Base-by-base conservation (phyloP, 225 moss, liverwort and hornwort genomes). In the Polytrichum commune region DNA sequence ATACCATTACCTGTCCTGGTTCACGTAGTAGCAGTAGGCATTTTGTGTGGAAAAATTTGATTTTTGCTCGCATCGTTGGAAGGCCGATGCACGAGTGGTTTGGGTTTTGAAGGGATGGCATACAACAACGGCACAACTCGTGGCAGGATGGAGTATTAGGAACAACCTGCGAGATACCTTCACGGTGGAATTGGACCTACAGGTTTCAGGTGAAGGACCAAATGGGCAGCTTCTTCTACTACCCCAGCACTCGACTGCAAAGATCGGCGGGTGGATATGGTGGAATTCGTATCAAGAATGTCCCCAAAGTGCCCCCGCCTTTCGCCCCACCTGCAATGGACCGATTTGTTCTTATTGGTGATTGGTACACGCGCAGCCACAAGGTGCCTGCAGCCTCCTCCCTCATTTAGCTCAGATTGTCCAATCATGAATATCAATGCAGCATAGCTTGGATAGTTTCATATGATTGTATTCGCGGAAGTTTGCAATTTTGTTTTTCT, bases 111-210 rank as follows among this genome's bases (percentile, higher is more conserved):
- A 89, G 88, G 82, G 72, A 6, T 19, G 88, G 88, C 1, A 32
- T 89, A 26, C 85, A 86, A 29, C 88, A 85, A 26, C 80, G 83
- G 27, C 84, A 89, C 56, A 85, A 89, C 61, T 76, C 85, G 27
- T 89, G 88, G 88, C 85, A 89, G 78, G 88, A 89, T 56, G 88
- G 88, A 19, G 85, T 83, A 1, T 9, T 74, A 2, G 88, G 88
- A 32, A 89, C 88, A 0, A 89, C 81, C 19, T 89, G 88, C 0
- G 82, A 86, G 75, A 89, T 89, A 22, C 83, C 79, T 5, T 22
- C 81, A 0, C 84, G 80, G 1, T 80, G 77, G 85, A 83, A 89
- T 2, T 89, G 88, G 88, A 89, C 88, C 0, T 89, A 85, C 63
- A 80, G 79, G 55, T 80, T 89, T 67, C 85, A 89, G 5, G 76